Evolutionary conservation across 208 protist genomes (phyloP).

Genomic region (Leishmania lainsoni): DNA sequence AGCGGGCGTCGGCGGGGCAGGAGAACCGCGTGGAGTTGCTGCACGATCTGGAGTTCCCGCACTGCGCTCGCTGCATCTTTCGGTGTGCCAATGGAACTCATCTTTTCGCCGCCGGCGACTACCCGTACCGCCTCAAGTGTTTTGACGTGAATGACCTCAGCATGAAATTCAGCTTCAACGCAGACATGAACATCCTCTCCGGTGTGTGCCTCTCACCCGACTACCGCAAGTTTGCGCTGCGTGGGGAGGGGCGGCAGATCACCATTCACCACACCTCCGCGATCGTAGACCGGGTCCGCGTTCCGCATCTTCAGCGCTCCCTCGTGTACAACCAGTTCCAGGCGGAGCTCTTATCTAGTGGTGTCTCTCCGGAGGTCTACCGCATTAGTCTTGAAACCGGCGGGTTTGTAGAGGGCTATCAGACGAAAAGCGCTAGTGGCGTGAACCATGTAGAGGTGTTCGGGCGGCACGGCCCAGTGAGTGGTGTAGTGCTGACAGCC

Average conservation of each 20-base stretch:
- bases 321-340: slow-evolving; percentile 75
- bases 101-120: slow-evolving; percentile 88
- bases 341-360: slow-evolving; percentile 77
- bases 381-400: slow-evolving; percentile 85
- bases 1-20: slow-evolving; percentile 39
- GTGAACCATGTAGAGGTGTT: slow-evolving; percentile 82
- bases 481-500: slow-evolving; percentile 68
- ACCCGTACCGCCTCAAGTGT: slow-evolving; percentile 88
- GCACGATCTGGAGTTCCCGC: slow-evolving; percentile 90
- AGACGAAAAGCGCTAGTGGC: slow-evolving; percentile 51
- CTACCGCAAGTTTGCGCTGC: slow-evolving; percentile 90
- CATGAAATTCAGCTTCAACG: slow-evolving; percentile 93
- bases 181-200: slow-evolving; percentile 84
- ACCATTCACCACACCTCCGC: slow-evolving; percentile 85
- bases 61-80: slow-evolving; percentile 79
- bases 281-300: slow-evolving; percentile 78
- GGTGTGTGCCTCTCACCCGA: slow-evolving; percentile 85
- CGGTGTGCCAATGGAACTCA: slow-evolving; percentile 81
- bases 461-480: slow-evolving; percentile 48
- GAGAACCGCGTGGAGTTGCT: slow-evolving; percentile 86
- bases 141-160: slow-evolving; percentile 90
- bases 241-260: slow-evolving; percentile 77
- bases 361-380: slow-evolving; percentile 79
- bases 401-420: slow-evolving; percentile 81
- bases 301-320: slow-evolving; percentile 84